phyloP scores from a whole-genome alignment of 495 filamentous ascomycete genomes.

The Hypoxylon lienhwacheense region DNA sequence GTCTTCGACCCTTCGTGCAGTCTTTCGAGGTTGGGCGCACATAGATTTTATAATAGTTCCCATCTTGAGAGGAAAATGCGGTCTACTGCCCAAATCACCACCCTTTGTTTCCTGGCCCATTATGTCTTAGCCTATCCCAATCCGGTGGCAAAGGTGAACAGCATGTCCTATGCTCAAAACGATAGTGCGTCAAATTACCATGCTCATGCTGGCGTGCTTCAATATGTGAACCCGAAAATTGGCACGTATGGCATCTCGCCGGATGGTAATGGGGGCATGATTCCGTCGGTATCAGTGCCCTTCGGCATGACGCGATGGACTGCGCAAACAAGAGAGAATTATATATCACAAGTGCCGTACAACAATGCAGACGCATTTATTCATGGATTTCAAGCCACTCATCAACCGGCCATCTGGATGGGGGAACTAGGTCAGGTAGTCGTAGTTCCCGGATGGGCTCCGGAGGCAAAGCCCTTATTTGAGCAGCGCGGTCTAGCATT shows the following conservation, averaged over 20 bases:
- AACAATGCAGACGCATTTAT: conserved; percentile 34
- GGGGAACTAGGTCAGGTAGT: conserved; percentile 39
- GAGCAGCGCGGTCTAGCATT: conserved; percentile 40
- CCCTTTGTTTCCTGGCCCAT: neutral
- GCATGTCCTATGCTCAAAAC: neutral
- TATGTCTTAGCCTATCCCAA: conserved; percentile 1
- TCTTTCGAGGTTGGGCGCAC: neutral
- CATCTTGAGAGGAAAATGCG: neutral
- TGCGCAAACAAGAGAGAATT: conserved; percentile 41
- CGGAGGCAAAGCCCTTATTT: conserved; percentile 29
- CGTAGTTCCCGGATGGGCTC: conserved; percentile 31
- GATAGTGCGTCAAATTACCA: conserved; percentile 22
- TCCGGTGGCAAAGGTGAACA: neutral
- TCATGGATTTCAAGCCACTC: conserved; percentile 41
- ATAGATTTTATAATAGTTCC: neutral
- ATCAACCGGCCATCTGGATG: conserved; percentile 44
- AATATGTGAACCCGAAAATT: conserved; percentile 39
- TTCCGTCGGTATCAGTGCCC: conserved; percentile 40
- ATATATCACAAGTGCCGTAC: conserved; percentile 40
- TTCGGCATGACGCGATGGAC: conserved; percentile 44
- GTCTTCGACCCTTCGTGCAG: too few relatives aligned
- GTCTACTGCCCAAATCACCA: neutral
- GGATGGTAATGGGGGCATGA: conserved; percentile 41
- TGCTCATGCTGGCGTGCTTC: conserved; percentile 31
- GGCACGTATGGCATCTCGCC: conserved; percentile 36